These are phyloP conservation scores for Trichophyton simii DNA, from an alignment of 2,329 filamentous ascomycete species.

Conservation along the genomic window DNA sequence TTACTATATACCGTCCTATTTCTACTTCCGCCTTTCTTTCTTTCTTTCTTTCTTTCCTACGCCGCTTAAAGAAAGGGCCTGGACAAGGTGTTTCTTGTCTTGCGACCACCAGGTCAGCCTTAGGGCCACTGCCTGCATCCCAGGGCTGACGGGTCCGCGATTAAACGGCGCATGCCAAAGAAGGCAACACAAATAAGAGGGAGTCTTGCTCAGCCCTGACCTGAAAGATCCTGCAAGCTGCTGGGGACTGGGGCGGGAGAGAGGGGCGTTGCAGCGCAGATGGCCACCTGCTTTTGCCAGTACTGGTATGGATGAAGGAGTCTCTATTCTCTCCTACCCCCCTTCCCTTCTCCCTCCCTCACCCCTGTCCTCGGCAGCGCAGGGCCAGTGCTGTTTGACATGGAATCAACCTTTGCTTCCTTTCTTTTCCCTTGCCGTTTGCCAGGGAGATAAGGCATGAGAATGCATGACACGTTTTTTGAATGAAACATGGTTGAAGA, in stretches of 20 bases:
- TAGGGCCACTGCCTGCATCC: background rate
- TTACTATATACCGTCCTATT: background rate
- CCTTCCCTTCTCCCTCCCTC: background rate
- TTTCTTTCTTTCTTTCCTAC: background rate
- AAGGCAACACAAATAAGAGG: background rate
- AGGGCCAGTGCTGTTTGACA: background rate
- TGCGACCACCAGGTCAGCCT: background rate
- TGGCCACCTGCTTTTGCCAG: slow-evolving; percentile 12
- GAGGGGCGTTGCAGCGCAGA: slow-evolving; percentile 2
- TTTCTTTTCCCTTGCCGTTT: background rate
- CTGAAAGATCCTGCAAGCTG: background rate
- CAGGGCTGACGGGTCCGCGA: background rate
- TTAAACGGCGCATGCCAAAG: background rate
- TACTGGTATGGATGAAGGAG: slow-evolving; percentile 10
- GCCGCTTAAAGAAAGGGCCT: background rate
- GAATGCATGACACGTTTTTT: background rate
- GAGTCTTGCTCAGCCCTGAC: background rate
- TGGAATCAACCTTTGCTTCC: background rate
- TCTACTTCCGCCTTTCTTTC: background rate
- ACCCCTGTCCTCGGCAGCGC: background rate
- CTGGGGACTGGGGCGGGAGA: background rate
- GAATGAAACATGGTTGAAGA: background rate
- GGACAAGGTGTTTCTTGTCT: background rate
- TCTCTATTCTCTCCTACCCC: background rate
- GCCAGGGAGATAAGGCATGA: background rate